Evolutionary conservation across 1,139 yeast genomes (phyloP), one percentile per base, ranked within the genome.

Genomic region (Pichia sp.): DNA sequence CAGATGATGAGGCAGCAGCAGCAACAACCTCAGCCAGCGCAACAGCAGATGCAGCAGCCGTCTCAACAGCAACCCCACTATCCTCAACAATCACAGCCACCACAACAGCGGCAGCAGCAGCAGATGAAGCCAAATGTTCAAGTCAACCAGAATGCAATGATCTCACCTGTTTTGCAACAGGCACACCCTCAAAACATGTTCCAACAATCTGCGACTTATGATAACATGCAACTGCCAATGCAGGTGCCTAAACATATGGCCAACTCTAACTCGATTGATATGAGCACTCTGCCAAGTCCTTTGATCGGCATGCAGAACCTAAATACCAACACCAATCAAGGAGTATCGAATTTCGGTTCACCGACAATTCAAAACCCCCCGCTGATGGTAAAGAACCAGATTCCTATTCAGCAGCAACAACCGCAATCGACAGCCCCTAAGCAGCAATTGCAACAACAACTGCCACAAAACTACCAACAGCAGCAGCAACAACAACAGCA

Each of bases 1-100:
- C 59, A 54, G 52, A 63, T 61, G 43, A 64, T 61, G 27, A 63
- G 60, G 42, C 64, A 56, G 41, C 60, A 51, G 31, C 58, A 44
- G 30, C 58, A 45, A 40, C 51, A 48, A 27, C 64, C 63, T 52
- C 57, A 57, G 53, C 60, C 64, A 55, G 65, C 60, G 4, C 41
- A 38, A 17, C 63, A 56, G 29, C 60, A 54, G 52, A 63, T 60
- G 41, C 41, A 38, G 38, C 38, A 34, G 41, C 41, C 12, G n/a
- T 12, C 14, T 8, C 52, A 49, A 27, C 60, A 51, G 31, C 57
- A 53, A 30, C 53, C 45, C 20, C 56, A 52, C 17, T 53, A 41
- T n/a, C 30, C 8, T 24, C 34, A 34, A 16, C 49, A 36, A 31
- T 17, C 14, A 16, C 49, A 36, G 16, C 31, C 14, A 16, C 29